Evolutionary conservation across 2,329 filamentous ascomycete genomes (phyloP).

Genomic region (Penicillium sp.): DNA sequence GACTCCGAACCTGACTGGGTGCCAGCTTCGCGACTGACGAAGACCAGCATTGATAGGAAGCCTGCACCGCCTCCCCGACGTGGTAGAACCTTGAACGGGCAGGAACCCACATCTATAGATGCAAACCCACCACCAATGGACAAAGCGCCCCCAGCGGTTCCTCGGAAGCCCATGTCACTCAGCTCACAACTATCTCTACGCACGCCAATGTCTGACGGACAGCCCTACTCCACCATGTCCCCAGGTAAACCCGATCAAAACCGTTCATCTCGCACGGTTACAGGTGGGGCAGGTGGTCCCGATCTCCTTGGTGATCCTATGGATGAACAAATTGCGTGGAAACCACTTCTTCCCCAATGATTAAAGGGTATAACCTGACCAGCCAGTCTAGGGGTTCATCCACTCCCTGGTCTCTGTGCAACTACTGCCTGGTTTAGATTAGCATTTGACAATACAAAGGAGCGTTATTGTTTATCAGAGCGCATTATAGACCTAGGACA

Average conservation of each 20-base stretch:
- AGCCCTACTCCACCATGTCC: not conserved
- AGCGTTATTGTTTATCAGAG: not conserved
- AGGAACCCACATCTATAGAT: not conserved
- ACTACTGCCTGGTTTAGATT: not conserved
- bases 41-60: conserved; percentile 18
- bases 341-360: conserved; percentile 30
- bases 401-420: too few species aligned
- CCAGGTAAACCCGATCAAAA: not conserved
- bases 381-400: not conserved
- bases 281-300: not conserved
- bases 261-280: not conserved
- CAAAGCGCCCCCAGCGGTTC: conserved; percentile 51
- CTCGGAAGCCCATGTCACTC: conserved; percentile 59
- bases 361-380: not conserved
- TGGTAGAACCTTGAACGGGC: conserved; percentile 4
- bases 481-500: not conserved
- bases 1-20: conserved; percentile 85
- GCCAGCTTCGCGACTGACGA: conserved; percentile 15
- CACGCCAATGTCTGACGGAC: not conserved
- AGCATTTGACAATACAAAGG: not conserved
- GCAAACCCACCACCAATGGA: not conserved
- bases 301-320: conserved; percentile 28
- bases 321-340: conserved; percentile 30
- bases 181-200: conserved; percentile 17
- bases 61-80: conserved; percentile 28